A percentile compares a stretch with the other conserved stretches of the same genome.
Evolutionary conservation across 306 rosid genomes (phyloP).

Genomic region (Vachellia collinsii): DNA sequence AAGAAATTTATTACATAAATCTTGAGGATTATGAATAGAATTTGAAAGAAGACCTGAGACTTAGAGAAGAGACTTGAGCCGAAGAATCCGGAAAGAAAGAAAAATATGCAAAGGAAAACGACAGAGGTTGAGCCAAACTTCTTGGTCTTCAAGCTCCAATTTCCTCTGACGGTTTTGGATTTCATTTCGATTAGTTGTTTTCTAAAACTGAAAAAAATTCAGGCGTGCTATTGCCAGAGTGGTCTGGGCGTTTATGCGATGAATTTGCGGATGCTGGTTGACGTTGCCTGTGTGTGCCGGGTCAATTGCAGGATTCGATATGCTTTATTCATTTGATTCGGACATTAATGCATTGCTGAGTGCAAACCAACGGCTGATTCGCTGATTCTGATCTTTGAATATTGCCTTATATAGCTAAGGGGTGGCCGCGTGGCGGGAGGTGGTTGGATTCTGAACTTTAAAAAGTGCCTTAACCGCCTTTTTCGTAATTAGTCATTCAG

Average conservation of each 20-base stretch:
- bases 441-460: not conserved
- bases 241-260: not conserved
- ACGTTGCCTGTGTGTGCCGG: not conserved
- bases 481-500: too few relatives aligned
- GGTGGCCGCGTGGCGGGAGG: not conserved
- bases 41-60: slow-evolving; percentile 38
- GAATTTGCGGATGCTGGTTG: not conserved
- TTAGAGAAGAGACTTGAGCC: slow-evolving; percentile 60
- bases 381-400: not conserved
- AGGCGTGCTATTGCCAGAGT: not conserved
- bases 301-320: not conserved
- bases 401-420: not conserved
- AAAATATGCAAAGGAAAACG: slow-evolving; percentile 64
- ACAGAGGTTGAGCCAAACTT: slow-evolving; percentile 52
- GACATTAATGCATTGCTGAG: not conserved
- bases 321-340: not conserved
- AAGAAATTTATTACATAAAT: not conserved
- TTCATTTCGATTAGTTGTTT: slow-evolving; percentile 47
- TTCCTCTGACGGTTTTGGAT: slow-evolving; percentile 52
- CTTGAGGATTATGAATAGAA: not conserved
- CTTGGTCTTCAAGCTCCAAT: slow-evolving; percentile 56
- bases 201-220: not conserved
- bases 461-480: too few relatives aligned
- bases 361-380: not conserved
- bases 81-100: slow-evolving; percentile 54